These are phyloP conservation scores for Chloris gayana DNA, from an alignment of 176 grass and related monocot genomes.

Conservation along the genomic window DNA sequence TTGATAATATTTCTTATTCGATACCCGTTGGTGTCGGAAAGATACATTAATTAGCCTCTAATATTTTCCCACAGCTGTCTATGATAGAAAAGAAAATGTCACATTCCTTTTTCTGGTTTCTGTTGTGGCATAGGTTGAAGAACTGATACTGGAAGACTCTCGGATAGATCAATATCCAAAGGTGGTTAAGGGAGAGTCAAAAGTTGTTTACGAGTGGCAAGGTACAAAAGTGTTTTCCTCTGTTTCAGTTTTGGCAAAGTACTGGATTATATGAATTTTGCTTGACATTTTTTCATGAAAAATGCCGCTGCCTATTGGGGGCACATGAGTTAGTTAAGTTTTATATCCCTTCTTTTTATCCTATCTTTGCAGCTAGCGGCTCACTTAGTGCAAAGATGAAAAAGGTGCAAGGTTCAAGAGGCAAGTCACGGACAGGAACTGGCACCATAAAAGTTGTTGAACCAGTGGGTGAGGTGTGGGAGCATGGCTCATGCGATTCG, in stretches of 20 bases:
- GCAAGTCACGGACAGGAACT: conserved; percentile 19
- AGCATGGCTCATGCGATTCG: background rate
- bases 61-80: background rate
- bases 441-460: conserved; percentile 13
- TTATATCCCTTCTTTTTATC: background rate
- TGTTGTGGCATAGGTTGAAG: conserved; percentile 72
- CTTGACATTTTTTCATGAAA: too few species aligned
- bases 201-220: conserved; percentile 92
- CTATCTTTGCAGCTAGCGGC: conserved; percentile 51
- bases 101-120: conserved; percentile 9
- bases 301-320: too few species aligned
- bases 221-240: conserved; percentile 45
- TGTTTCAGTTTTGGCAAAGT: background rate
- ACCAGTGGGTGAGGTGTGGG: conserved; percentile 23
- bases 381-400: conserved; percentile 64
- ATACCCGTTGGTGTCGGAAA: background rate
- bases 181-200: conserved; percentile 87
- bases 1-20: background rate
- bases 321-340: background rate
- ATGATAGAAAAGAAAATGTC: background rate
- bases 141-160: conserved; percentile 86
- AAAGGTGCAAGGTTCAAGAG: conserved; percentile 39
- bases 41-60: conserved; percentile 6
- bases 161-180: conserved; percentile 92
- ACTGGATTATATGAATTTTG: too few species aligned